Conservation (phyloP, 768 basidiomycete species). For the Suillus clintonianus region DNA sequence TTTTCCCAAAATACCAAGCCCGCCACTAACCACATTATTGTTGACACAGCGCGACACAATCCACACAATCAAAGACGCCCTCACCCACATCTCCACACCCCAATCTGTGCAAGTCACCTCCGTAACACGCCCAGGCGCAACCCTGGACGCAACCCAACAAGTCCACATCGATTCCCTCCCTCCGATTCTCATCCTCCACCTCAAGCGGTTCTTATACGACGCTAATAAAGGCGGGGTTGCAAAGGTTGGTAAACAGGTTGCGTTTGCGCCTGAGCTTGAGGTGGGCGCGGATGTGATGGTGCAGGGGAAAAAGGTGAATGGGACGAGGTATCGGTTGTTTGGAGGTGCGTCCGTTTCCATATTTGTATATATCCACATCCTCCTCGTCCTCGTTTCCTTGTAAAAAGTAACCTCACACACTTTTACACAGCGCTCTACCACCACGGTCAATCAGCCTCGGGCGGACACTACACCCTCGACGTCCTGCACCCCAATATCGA, state of each 20-base stretch:
- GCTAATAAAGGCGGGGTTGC: conserved; percentile 71
- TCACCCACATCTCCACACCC: conserved; percentile 74
- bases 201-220: conserved; percentile 92
- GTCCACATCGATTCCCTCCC: conserved; percentile 83
- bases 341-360: conserved; percentile 55
- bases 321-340: conserved; percentile 76
- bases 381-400: no score
- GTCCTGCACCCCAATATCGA: conserved; percentile 76
- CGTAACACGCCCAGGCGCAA: conserved; percentile 53
- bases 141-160: conserved; percentile 72
- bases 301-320: conserved; percentile 46
- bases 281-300: conserved; percentile 71
- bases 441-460: conserved; percentile 86
- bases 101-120: conserved; percentile 76
- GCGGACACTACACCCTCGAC: conserved; percentile 95
- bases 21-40: neutral
- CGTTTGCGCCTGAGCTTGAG: conserved; percentile 76
- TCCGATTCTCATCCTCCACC: conserved; percentile 80
- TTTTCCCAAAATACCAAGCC: neutral
- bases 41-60: conserved; percentile 64
- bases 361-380: neutral
- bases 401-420: no score
- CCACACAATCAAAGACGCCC: conserved; percentile 79
- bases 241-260: conserved; percentile 83
- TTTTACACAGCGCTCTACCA: conserved; percentile 71